A percentile compares a stretch with the other conserved stretches of the same genome.
phyloP scores from a whole-genome alignment of 2,329 filamentous ascomycete species.

The Piedraia hortae region DNA sequence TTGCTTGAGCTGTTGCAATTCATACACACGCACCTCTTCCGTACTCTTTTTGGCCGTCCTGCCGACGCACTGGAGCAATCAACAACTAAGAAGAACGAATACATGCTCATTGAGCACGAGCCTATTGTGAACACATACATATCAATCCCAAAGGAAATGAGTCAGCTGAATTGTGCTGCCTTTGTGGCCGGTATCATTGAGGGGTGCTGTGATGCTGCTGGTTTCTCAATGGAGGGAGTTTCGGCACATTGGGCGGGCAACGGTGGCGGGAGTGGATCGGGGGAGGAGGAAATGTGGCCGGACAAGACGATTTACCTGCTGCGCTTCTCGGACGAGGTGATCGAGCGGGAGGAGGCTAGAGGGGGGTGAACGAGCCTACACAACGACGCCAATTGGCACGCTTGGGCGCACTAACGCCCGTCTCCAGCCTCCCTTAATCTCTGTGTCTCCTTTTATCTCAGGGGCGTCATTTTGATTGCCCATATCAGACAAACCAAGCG shows the following conservation, averaged over 20 bases:
- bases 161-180: slow-evolving; percentile 81
- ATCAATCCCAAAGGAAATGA: slow-evolving; percentile 82
- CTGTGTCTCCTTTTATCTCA: not conserved
- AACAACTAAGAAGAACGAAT: slow-evolving; percentile 65
- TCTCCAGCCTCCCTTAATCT: slow-evolving; percentile 1
- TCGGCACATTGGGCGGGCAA: slow-evolving; percentile 48
- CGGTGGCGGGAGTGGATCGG: too few relatives aligned
- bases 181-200: slow-evolving; percentile 89
- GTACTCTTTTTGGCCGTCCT: slow-evolving; percentile 68
- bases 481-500: slow-evolving; percentile 1
- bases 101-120: slow-evolving; percentile 98
- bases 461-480: not conserved
- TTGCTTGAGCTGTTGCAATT: slow-evolving; percentile 84
- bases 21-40: slow-evolving; percentile 78
- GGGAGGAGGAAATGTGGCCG: slow-evolving; percentile 63
- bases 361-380: slow-evolving; percentile 4
- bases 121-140: slow-evolving; percentile 88
- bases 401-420: slow-evolving; percentile 1
- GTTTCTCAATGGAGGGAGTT: slow-evolving; percentile 57
- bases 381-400: slow-evolving; percentile 2
- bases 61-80: slow-evolving; percentile 85
- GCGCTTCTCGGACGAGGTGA: slow-evolving; percentile 69
- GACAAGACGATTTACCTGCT: slow-evolving; percentile 88
- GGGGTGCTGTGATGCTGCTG: slow-evolving; percentile 79
- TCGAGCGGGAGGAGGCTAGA: slow-evolving; percentile 51